Evolutionary conservation across 306 rosid species (phyloP).

Genomic region (Aeschynomene evenia): DNA sequence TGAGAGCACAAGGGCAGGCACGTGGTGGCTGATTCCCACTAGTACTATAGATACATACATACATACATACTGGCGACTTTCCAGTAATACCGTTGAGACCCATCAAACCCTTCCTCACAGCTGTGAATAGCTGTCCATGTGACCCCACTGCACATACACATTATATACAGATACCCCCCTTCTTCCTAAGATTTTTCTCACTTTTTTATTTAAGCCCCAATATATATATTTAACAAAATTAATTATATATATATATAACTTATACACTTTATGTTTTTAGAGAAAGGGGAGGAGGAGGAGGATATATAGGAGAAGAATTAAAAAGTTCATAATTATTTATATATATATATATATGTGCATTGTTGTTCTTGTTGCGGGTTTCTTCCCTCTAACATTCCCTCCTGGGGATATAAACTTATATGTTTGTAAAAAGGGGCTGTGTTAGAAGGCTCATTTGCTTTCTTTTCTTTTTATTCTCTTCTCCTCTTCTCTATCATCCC

Average conservation of each 20-base stretch:
- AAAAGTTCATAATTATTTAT: background rate
- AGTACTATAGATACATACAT: conserved; percentile 42
- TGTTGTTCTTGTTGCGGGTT: conserved; percentile 11
- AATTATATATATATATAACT: no score
- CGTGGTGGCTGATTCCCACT: conserved; percentile 77
- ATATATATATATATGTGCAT: no score
- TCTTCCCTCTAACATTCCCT: conserved; percentile 34
- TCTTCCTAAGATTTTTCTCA: conserved; percentile 21
- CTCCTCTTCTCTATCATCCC: background rate
- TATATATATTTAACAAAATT: no score
- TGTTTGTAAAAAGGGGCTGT: conserved; percentile 24
- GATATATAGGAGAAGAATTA: background rate
- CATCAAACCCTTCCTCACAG: conserved; percentile 57
- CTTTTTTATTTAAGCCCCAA: no score
- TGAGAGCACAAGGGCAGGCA: conserved; percentile 74
- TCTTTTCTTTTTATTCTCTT: conserved; percentile 16
- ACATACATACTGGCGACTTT: conserved; percentile 71
- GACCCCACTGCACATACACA: conserved; percentile 48
- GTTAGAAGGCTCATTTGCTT: conserved; percentile 26
- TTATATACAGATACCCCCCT: conserved; percentile 29
- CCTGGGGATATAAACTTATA: background rate
- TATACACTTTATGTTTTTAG: no score
- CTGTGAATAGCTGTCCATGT: conserved; percentile 94
- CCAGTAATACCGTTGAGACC: conserved; percentile 85
- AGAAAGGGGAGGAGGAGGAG: background rate